Evolutionary conservation across 768 basidiomycete genomes (phyloP).

Genomic region (Boletus pseudo-olivaceus): DNA sequence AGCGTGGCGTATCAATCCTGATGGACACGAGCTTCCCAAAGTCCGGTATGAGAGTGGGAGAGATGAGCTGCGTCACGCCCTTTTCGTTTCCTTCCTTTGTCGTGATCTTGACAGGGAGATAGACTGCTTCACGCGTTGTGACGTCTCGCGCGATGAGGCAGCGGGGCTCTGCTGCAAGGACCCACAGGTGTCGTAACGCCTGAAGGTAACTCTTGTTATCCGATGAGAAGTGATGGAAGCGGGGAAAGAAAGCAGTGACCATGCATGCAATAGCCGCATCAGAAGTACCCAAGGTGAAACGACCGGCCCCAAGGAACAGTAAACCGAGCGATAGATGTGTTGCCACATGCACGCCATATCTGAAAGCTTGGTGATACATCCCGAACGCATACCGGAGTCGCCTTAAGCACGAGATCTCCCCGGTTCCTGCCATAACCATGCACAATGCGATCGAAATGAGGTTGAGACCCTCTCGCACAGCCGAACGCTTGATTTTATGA

Average conservation of each 20-base stretch:
- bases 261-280: slow-evolving; percentile 89
- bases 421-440: slow-evolving; percentile 97
- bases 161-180: slow-evolving; percentile 89
- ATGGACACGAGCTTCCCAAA: slow-evolving; percentile 79
- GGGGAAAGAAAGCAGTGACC: slow-evolving; percentile 88
- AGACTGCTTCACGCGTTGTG: slow-evolving; percentile 86
- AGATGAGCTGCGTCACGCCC: slow-evolving; percentile 77
- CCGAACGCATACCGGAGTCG: slow-evolving; percentile 88
- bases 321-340: slow-evolving; percentile 89
- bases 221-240: slow-evolving; percentile 70
- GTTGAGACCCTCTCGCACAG: slow-evolving; percentile 84
- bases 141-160: slow-evolving; percentile 92
- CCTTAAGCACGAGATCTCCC: slow-evolving; percentile 85
- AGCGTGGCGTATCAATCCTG: slow-evolving; percentile 88
- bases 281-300: slow-evolving; percentile 88
- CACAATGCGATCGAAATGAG: slow-evolving; percentile 81
- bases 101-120: slow-evolving; percentile 87
- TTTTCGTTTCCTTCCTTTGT: slow-evolving; percentile 61
- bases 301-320: slow-evolving; percentile 89
- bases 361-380: slow-evolving; percentile 69
- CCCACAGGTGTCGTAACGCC: slow-evolving; percentile 94
- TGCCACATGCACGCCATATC: slow-evolving; percentile 87
- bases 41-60: slow-evolving; percentile 90
- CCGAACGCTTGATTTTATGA: slow-evolving; percentile 82
- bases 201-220: slow-evolving; percentile 93